Percentiles rank a stretch among this genome's conserved stretches.
These are phyloP conservation scores for Raddia distichophylla DNA, from an alignment of 176 grass and related monocot genomes.

Conservation along the genomic window DNA sequence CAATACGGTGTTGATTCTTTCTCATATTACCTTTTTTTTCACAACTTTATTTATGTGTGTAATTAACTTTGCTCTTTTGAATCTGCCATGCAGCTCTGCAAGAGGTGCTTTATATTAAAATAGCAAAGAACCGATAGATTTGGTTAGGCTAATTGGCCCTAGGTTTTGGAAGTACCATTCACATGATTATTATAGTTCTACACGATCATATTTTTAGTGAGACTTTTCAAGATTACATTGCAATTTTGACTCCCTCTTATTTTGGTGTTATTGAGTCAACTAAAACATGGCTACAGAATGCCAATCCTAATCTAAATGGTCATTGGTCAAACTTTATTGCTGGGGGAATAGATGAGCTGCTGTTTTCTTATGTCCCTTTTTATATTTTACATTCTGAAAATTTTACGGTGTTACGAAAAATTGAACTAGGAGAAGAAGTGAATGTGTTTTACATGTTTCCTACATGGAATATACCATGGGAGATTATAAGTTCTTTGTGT, in stretches of 20 bases:
- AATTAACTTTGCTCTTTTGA: too few relatives aligned
- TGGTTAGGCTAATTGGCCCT: too few relatives aligned
- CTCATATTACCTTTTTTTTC: too few relatives aligned
- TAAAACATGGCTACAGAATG: conserved; percentile 75
- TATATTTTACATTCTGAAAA: conserved; percentile 9
- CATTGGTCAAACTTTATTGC: conserved; percentile 93
- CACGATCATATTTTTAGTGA: too few relatives aligned
- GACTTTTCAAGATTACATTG: too few relatives aligned
- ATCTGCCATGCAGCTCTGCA: too few relatives aligned
- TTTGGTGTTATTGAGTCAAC: conserved; percentile 95
- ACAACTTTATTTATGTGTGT: too few relatives aligned
- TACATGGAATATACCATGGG: not conserved
- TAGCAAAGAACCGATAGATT: too few relatives aligned
- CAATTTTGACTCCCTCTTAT: conserved; percentile 22
- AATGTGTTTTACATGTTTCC: not conserved
- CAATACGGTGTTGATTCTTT: too few relatives aligned
- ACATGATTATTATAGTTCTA: too few relatives aligned
- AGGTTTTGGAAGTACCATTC: too few relatives aligned
- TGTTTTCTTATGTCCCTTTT: conserved; percentile 1
- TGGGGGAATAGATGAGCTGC: not conserved
- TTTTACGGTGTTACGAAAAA: not conserved
- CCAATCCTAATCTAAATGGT: conserved; percentile 74
- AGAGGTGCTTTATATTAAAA: too few relatives aligned
- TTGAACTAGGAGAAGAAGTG: conserved; percentile 9
- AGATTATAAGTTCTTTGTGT: not conserved